These are phyloP conservation scores for Microsporum audouinii DNA, from an alignment of 2,329 filamentous ascomycete species.

Conservation along the genomic window DNA sequence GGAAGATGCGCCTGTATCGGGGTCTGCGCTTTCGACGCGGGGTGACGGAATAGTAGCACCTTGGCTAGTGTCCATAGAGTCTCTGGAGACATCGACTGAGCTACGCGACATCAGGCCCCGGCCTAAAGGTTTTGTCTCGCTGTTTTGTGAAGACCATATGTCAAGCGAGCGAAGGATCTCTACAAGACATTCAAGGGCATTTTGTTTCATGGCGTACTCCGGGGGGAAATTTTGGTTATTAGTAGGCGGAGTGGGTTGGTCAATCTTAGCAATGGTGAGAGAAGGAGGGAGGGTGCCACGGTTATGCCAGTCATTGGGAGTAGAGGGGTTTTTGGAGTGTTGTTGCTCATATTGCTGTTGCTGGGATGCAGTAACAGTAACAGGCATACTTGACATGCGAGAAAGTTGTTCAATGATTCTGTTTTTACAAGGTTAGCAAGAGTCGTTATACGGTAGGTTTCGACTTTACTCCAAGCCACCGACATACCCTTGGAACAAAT, in stretches of 20 bases:
- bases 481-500: constrained; percentile 69
- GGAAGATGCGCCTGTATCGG: constrained; percentile 50
- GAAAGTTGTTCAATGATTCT: constrained; percentile 88
- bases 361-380: constrained; percentile 61
- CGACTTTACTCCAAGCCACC: not conserved
- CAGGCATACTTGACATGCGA: constrained; percentile 67
- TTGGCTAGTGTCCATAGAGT: constrained; percentile 59
- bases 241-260: constrained; percentile 35
- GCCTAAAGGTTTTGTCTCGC: constrained; percentile 31
- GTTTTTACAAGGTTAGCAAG: constrained; percentile 7
- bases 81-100: constrained; percentile 51
- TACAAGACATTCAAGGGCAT: constrained; percentile 77
- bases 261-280: constrained; percentile 66
- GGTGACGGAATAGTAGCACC: constrained; percentile 46
- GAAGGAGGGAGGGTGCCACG: constrained; percentile 77
- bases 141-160: constrained; percentile 72
- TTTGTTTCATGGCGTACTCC: constrained; percentile 83
- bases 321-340: constrained; percentile 46
- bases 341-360: constrained; percentile 81
- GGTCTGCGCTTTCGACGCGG: constrained; percentile 44
- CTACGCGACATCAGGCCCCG: constrained; percentile 25
- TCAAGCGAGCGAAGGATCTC: constrained; percentile 82
- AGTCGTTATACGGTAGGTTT: not conserved
- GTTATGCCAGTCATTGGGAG: constrained; percentile 69
- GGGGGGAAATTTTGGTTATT: constrained; percentile 58